Percentiles rank a stretch among this genome's conserved stretches.
Evolutionary conservation across 2,329 filamentous ascomycete species (phyloP).

Genomic region (Pseudonectria buxi): DNA sequence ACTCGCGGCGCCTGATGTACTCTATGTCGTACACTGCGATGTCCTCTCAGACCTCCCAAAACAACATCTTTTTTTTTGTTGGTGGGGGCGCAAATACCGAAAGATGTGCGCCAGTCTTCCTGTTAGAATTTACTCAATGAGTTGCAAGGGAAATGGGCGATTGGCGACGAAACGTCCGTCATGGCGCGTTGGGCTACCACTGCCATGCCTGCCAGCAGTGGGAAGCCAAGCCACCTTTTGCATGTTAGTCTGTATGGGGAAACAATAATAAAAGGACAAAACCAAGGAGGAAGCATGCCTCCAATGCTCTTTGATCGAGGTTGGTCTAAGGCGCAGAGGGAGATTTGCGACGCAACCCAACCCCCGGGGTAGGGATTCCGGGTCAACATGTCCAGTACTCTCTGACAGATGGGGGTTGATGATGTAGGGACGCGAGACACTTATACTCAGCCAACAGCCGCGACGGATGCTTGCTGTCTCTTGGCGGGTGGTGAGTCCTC

Average conservation of each 20-base stretch:
- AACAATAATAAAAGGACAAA: conserved; percentile 5
- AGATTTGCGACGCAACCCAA: conserved; percentile 6
- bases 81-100: too few relatives aligned
- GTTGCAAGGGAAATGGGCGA: too few relatives aligned
- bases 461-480: conserved; percentile 35
- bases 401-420: conserved; percentile 3
- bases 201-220: conserved; percentile 1
- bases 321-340: conserved; percentile 7
- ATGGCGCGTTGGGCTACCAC: background rate
- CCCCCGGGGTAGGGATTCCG: background rate
- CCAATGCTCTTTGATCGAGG: conserved; percentile 4
- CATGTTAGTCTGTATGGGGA: conserved; percentile 13
- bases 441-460: conserved; percentile 31
- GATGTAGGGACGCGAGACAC: conserved; percentile 5
- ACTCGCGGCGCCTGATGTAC: too few relatives aligned
- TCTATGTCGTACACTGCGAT: too few relatives aligned
- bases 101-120: too few relatives aligned
- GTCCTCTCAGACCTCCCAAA: too few relatives aligned
- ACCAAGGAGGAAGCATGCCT: too few relatives aligned
- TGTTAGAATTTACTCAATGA: too few relatives aligned
- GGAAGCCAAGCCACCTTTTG: conserved; percentile 14
- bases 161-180: background rate
- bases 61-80: too few relatives aligned
- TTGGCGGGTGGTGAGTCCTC: conserved; percentile 34
- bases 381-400: conserved; percentile 7